Conservation (phyloP, 345 rosid genomes). For the Conringia planisiliqua region DNA sequence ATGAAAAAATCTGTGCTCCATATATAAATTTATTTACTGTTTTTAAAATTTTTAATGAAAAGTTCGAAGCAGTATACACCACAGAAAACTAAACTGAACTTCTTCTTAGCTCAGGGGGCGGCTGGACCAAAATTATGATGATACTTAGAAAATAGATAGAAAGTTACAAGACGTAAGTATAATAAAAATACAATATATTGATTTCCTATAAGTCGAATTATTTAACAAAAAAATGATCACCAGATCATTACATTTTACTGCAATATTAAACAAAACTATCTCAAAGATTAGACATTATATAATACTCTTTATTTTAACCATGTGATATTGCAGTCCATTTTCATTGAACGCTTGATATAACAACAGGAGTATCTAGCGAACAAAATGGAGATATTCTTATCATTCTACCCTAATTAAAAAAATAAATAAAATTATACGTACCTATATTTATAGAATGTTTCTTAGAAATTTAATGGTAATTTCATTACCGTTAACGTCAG, state of each 20-base stretch:
- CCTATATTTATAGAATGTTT: neutral
- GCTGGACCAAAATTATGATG: neutral
- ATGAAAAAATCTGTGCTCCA: neutral
- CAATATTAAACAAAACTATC: neutral
- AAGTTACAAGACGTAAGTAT: neutral
- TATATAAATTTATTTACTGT: neutral
- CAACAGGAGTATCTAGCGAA: neutral
- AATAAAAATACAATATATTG: neutral
- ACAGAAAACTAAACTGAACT: neutral
- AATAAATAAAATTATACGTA: neutral
- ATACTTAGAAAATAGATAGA: neutral
- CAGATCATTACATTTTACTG: neutral
- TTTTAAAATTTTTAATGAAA: neutral
- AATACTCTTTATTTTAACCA: neutral
- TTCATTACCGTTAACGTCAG: neutral
- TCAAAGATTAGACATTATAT: neutral
- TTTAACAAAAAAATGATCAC: neutral
- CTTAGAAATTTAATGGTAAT: neutral
- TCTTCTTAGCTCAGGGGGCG: neutral
- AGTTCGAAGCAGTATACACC: neutral
- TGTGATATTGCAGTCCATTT: neutral
- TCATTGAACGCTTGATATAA: neutral
- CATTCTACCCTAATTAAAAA: neutral
- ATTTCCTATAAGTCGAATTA: neutral
- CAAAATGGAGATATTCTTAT: neutral